Evolutionary conservation across 2,329 filamentous ascomycete genomes (phyloP), one percentile per base, ranked within the genome.

Genomic region (Zymoseptoria ardabiliae): DNA sequence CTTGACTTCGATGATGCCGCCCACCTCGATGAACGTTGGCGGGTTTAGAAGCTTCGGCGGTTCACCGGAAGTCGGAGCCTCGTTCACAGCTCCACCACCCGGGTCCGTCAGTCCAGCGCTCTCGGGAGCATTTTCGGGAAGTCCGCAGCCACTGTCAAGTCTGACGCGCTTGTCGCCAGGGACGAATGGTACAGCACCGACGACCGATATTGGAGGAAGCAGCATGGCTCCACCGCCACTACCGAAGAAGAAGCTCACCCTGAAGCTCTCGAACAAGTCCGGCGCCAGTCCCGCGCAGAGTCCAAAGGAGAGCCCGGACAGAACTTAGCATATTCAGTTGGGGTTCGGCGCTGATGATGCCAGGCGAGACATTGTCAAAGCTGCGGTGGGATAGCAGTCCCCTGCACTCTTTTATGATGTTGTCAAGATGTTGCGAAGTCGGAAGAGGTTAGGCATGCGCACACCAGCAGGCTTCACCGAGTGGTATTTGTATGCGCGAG

Each of bases 221-320:
- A 45, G 35, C 35, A 50, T 55, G 22, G 22, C 41, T 49, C 45
- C 17, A n/a, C 59, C 56, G 41, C 53, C 57, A 23, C 65, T 59
- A 9, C 63, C 63, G 13, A 67, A 68, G 63, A 67, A 66, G 54
- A 70, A 69, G 57, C 55, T 69, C 25, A 70, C 62, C 10, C 50
- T 70, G 41, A 69, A 68, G 58, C 25, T 69, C 13, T 21, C 20
- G 20, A 23, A 21, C 20, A 51, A 23, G 11, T 21, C 20, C 5
- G 11, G 20, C 22, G 50, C n/a, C 20, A 51, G 50, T n/a, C 20
- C 50, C 4, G 22, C 20, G 20, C 20, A 21, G 10, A 51, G 50
- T 20, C 50, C 50, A 13, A 23, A 17, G 22, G 9, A 11, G 20
- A 51, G 50, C 19, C 50, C 50, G 35, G 35, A 45, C 35, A 45